Conservation (phyloP, 2,329 filamentous ascomycete species). For the Phialemoniopsis sp. region DNA sequence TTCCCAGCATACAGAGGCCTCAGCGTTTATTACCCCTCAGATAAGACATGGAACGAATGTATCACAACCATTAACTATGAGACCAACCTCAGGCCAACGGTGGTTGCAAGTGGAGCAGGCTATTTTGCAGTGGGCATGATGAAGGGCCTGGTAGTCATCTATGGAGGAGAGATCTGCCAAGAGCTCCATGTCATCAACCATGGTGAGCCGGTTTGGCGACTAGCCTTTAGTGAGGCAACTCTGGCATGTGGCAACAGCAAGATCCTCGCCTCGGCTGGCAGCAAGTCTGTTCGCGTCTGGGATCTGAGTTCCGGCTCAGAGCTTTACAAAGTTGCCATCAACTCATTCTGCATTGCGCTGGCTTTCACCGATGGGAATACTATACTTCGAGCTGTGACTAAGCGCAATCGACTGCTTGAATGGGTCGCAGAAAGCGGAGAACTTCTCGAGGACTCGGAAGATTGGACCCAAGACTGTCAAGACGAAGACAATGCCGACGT, state of each 20-base stretch:
- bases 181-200: constrained; percentile 9
- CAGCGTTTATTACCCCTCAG: constrained; percentile 8
- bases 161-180: constrained; percentile 14
- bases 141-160: constrained; percentile 8
- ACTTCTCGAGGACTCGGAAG: background rate
- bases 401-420: constrained; percentile 10
- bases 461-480: constrained; percentile 11
- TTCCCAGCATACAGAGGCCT: constrained; percentile 12
- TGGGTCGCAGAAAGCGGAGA: constrained; percentile 10
- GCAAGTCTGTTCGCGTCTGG: constrained; percentile 11
- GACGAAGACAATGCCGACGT: constrained; percentile 4
- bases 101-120: constrained; percentile 2
- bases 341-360: constrained; percentile 8
- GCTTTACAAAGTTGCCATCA: constrained; percentile 5
- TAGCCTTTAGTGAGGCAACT: no score
- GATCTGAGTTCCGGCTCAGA: constrained; percentile 3
- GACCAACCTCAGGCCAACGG: constrained; percentile 3
- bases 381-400: constrained; percentile 9
- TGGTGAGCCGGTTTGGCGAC: constrained; percentile 11
- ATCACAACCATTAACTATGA: constrained; percentile 13
- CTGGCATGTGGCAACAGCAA: constrained; percentile 7
- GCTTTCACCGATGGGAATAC: constrained; percentile 10
- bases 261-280: constrained; percentile 9
- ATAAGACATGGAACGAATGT: constrained; percentile 15
- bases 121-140: constrained; percentile 11